Percentiles rank a stretch among this genome's conserved stretches.
Conservation (phyloP, 2,329 filamentous ascomycete species). For the Ophiognomonia clavigignenti-juglandacearum region DNA sequence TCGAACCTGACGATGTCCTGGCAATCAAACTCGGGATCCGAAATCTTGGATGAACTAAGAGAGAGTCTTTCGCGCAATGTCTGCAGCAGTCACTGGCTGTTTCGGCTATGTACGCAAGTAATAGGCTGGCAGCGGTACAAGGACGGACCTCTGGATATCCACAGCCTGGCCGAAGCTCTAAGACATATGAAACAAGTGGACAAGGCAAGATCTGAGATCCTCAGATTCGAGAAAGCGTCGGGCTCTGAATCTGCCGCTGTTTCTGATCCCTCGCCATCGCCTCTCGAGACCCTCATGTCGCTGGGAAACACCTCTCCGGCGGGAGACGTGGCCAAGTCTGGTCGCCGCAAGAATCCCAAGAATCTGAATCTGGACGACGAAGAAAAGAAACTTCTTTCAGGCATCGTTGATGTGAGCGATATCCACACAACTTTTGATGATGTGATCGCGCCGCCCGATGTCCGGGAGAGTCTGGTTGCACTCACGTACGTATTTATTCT, state of each 20-base stretch:
- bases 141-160: constrained; percentile 7
- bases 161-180: constrained; percentile 21
- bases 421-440: constrained; percentile 85
- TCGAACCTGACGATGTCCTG: constrained; percentile 9
- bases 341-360: constrained; percentile 5
- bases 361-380: constrained; percentile 59
- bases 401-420: constrained; percentile 75
- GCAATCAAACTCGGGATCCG: background rate
- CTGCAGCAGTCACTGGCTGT: constrained; percentile 28
- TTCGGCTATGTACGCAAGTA: constrained; percentile 25
- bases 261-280: constrained; percentile 25
- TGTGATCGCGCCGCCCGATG: constrained; percentile 77
- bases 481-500: constrained; percentile 56
- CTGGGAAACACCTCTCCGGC: constrained; percentile 12
- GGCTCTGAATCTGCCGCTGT: constrained; percentile 26
- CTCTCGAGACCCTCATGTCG: constrained; percentile 7
- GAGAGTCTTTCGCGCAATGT: constrained; percentile 19
- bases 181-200: constrained; percentile 19
- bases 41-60: constrained; percentile 5
- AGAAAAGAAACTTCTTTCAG: constrained; percentile 76
- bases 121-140: constrained; percentile 19
- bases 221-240: background rate
- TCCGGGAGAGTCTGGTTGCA: constrained; percentile 81
- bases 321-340: no score
- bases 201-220: background rate